Evolutionary conservation across 2,329 filamentous ascomycete genomes (phyloP).

Genomic region (Aspergillus ruber): DNA sequence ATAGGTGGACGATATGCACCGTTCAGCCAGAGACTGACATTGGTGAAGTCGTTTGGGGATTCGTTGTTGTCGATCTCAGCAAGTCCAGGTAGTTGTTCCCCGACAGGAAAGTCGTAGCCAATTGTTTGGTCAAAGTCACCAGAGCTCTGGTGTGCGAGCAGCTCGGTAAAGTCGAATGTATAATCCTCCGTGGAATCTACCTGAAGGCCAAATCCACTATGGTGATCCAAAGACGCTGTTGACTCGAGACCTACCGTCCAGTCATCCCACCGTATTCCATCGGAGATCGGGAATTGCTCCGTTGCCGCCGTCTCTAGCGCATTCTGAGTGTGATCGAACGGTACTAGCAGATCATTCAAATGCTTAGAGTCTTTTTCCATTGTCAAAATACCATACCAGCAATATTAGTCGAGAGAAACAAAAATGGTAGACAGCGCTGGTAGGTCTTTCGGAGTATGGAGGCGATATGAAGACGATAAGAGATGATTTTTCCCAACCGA

Average conservation of each 20-base stretch:
- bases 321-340: not conserved
- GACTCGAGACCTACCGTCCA: not conserved
- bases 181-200: not conserved
- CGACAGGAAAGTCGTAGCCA: not conserved
- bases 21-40: constrained; percentile 30
- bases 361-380: not conserved
- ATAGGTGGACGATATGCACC: constrained; percentile 38
- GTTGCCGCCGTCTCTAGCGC: not conserved
- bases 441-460: too few relatives aligned
- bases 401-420: not conserved
- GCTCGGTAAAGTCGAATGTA: too few relatives aligned
- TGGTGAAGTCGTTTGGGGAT: constrained; percentile 5
- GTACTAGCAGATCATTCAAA: not conserved
- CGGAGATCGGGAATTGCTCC: not conserved
- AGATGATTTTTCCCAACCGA: not conserved
- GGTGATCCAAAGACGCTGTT: not conserved
- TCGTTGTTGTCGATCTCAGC: not conserved
- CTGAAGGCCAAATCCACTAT: not conserved
- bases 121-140: not conserved
- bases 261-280: not conserved
- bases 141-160: too few relatives aligned
- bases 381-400: not conserved
- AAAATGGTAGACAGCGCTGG: not conserved
- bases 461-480: not conserved
- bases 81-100: not conserved